These are phyloP conservation scores for Globisporangium takayamanum DNA, from an alignment of 352 stramenopile genomes.

Conservation along the genomic window DNA sequence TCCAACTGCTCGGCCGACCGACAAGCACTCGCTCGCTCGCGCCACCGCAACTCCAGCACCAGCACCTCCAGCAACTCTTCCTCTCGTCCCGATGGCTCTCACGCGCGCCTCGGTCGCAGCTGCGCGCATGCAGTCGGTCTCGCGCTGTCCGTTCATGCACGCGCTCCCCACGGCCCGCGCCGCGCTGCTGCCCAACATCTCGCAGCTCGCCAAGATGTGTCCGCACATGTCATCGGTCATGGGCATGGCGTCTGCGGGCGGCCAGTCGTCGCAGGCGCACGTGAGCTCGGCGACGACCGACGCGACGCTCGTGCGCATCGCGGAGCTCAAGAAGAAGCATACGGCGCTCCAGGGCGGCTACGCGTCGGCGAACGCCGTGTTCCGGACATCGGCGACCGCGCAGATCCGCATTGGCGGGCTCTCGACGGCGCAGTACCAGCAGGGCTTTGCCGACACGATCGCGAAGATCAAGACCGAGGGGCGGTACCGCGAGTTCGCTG, in stretches of 20 bases:
- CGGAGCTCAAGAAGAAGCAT: slow-evolving; percentile 60
- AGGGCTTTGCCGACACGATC: slow-evolving; percentile 70
- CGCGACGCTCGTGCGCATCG: slow-evolving; percentile 68
- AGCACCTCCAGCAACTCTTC: not conserved
- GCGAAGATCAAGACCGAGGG: slow-evolving; percentile 81
- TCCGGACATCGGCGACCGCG: slow-evolving; percentile 45
- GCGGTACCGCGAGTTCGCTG: slow-evolving; percentile 83
- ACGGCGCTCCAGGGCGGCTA: slow-evolving; percentile 28
- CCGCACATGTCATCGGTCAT: slow-evolving; percentile 84
- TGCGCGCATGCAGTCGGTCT: slow-evolving; percentile 61
- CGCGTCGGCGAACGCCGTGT: slow-evolving; percentile 37
- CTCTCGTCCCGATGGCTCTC: slow-evolving; percentile 40
- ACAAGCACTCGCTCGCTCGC: not conserved
- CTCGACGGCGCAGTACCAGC: slow-evolving; percentile 53
- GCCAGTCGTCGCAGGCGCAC: slow-evolving; percentile 55
- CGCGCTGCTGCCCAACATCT: slow-evolving; percentile 80
- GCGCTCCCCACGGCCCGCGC: slow-evolving; percentile 62
- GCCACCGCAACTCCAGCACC: not conserved
- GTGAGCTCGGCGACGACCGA: slow-evolving; percentile 41
- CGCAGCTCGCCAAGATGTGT: slow-evolving; percentile 79
- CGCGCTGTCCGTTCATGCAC: slow-evolving; percentile 83
- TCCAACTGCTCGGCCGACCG: slow-evolving; percentile 20
- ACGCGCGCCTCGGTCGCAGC: slow-evolving; percentile 63
- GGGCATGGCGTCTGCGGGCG: slow-evolving; percentile 39
- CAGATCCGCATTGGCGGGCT: slow-evolving; percentile 63